A percentile compares a stretch with the other conserved stretches of the same genome.
These are phyloP conservation scores for Passalora sequoiae DNA, from an alignment of 2,329 filamentous ascomycete genomes.

Conservation along the genomic window DNA sequence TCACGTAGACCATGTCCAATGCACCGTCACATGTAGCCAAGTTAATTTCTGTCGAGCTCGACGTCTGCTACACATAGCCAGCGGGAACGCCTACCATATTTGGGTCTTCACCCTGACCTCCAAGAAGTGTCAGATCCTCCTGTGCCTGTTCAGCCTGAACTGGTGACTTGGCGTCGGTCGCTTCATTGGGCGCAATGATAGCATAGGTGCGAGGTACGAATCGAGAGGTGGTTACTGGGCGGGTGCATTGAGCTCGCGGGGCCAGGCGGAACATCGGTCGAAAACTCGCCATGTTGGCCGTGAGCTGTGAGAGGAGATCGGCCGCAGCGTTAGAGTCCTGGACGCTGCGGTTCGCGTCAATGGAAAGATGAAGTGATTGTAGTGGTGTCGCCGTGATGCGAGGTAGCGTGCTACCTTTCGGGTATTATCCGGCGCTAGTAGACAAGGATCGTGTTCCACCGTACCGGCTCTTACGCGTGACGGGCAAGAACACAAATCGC, in stretches of 20 bases:
- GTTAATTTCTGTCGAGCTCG: too few species aligned
- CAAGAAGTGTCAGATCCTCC: constrained; percentile 22
- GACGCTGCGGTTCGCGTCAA: constrained; percentile 7
- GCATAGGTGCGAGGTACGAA: constrained; percentile 25
- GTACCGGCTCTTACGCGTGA: too few species aligned
- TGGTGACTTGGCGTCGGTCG: constrained; percentile 25
- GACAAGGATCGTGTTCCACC: too few species aligned
- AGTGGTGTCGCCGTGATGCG: neutral
- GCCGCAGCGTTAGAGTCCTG: neutral
- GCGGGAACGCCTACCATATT: constrained; percentile 29
- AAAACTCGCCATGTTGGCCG: constrained; percentile 25
- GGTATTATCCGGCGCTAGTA: too few species aligned
- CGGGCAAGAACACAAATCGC: neutral
- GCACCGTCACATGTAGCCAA: too few species aligned
- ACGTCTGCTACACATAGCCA: too few species aligned
- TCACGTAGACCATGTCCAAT: neutral
- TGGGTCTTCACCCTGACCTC: constrained; percentile 22
- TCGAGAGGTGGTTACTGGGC: constrained; percentile 21
- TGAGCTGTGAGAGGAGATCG: neutral
- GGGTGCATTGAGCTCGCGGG: constrained; percentile 27
- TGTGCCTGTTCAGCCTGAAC: constrained; percentile 26
- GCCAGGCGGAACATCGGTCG: constrained; percentile 25
- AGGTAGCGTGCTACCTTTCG: too few species aligned
- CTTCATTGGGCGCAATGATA: constrained; percentile 13
- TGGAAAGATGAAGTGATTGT: neutral